These are phyloP conservation scores for Eucalyptus regnans DNA, from an alignment of 345 rosid species.

Conservation along the genomic window DNA sequence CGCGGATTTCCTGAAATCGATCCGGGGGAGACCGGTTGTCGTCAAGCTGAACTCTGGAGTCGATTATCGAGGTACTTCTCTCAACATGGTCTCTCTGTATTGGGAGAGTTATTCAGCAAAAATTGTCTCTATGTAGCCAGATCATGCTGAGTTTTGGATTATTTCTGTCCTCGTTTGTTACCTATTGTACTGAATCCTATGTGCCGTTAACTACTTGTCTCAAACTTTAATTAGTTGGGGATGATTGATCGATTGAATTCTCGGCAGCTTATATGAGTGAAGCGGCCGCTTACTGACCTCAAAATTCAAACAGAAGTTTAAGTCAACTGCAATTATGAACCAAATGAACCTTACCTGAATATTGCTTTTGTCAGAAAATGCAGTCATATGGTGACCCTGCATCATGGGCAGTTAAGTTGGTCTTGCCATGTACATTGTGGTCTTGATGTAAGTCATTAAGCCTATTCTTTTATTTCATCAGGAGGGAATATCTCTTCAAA, in stretches of 20 bases:
- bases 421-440: neutral
- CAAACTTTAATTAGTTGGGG: neutral
- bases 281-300: neutral
- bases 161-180: no score
- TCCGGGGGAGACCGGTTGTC: slow-evolving; percentile 88
- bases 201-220: neutral
- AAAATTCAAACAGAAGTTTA: neutral
- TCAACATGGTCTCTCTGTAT: neutral
- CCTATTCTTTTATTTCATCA: neutral
- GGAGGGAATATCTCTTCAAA: neutral
- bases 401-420: neutral
- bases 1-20: slow-evolving; percentile 86
- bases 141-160: neutral
- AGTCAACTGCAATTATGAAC: neutral
- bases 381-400: neutral
- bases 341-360: neutral
- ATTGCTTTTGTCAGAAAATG: neutral
- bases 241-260: neutral
- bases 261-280: neutral
- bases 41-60: slow-evolving; percentile 93
- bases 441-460: neutral
- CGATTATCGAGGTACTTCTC: slow-evolving; percentile 63
- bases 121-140: neutral
- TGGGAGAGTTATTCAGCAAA: neutral
- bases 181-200: neutral